phyloP scores from a whole-genome alignment of 495 filamentous ascomycete genomes.

The Cryomyces antarcticus region DNA sequence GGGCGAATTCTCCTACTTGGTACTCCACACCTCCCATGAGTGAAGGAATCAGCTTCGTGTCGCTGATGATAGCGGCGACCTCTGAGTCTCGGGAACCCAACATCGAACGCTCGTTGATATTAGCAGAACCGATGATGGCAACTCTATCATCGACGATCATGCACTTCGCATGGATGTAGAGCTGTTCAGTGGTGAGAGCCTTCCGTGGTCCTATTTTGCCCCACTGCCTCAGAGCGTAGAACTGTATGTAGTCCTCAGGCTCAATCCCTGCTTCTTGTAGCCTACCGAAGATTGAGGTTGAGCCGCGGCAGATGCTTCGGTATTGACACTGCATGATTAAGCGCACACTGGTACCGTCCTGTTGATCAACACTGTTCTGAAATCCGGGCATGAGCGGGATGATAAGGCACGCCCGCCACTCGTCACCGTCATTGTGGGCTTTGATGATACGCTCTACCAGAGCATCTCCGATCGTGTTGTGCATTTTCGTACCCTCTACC shows the following conservation, averaged over 20 bases:
- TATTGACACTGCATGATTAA: slow-evolving; percentile 98
- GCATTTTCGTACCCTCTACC: slow-evolving; percentile 66
- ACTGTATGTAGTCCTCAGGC: slow-evolving; percentile 90
- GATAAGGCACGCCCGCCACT: slow-evolving; percentile 84
- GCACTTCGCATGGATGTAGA: slow-evolving; percentile 96
- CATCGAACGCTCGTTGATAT: slow-evolving; percentile 98
- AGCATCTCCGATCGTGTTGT: slow-evolving; percentile 88
- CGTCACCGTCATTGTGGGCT: slow-evolving; percentile 64
- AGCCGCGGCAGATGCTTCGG: slow-evolving; percentile 86
- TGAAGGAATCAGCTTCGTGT: slow-evolving; percentile 85
- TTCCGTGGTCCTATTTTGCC: slow-evolving; percentile 73
- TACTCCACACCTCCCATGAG: slow-evolving; percentile 80
- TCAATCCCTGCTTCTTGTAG: slow-evolving; percentile 69
- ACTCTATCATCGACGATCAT: slow-evolving; percentile 92
- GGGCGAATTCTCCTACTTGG: slow-evolving; percentile 76
- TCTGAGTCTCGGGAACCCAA: slow-evolving; percentile 80
- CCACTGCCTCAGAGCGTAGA: slow-evolving; percentile 85
- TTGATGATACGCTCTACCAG: slow-evolving; percentile 78
- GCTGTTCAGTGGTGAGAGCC: slow-evolving; percentile 76
- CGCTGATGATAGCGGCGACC: slow-evolving; percentile 73
- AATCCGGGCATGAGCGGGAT: slow-evolving; percentile 97
- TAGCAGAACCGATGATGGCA: slow-evolving; percentile 89
- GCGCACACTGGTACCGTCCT: slow-evolving; percentile 83
- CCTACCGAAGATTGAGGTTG: slow-evolving; percentile 79
- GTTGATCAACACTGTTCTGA: slow-evolving; percentile 85